Evolutionary conservation across 345 rosid species (phyloP).

Genomic region (Lepidium africanum): DNA sequence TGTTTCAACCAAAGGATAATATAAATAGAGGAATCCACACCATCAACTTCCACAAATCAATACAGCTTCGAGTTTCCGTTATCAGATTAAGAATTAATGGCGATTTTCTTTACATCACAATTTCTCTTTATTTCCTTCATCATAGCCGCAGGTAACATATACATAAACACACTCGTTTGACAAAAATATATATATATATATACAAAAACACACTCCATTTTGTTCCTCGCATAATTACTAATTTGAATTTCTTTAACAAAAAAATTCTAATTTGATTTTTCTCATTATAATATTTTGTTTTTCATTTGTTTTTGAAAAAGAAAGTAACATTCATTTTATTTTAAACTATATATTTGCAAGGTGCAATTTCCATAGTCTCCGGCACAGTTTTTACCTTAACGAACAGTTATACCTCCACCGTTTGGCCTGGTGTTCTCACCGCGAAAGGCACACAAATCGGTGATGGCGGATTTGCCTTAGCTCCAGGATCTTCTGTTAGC

Average conservation of each 20-base stretch:
- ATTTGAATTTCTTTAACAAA: too few relatives aligned
- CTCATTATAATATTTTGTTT: not conserved
- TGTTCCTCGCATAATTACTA: not conserved
- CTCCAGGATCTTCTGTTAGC: constrained; percentile 36
- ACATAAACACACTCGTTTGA: not conserved
- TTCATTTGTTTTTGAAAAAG: not conserved
- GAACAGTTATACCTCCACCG: constrained; percentile 20
- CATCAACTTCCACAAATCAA: not conserved
- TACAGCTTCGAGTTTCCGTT: not conserved
- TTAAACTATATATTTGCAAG: not conserved
- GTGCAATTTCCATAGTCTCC: constrained; percentile 10
- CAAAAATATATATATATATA: too few relatives aligned
- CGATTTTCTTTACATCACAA: not conserved
- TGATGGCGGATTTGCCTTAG: constrained; percentile 50
- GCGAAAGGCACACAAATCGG: constrained; percentile 45
- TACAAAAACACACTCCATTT: not conserved
- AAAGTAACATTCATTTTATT: not conserved
- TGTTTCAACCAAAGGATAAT: not conserved
- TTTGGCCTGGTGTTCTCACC: constrained; percentile 80
- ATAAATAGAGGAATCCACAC: constrained; percentile 3
- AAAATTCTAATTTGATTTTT: not conserved
- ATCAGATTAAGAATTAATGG: not conserved
- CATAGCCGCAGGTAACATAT: not conserved
- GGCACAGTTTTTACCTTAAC: constrained; percentile 1
- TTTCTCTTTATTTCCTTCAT: constrained; percentile 19